Evolutionary conservation across 2,329 filamentous ascomycete genomes (phyloP).

Genomic region (Fusarium tricinctum): DNA sequence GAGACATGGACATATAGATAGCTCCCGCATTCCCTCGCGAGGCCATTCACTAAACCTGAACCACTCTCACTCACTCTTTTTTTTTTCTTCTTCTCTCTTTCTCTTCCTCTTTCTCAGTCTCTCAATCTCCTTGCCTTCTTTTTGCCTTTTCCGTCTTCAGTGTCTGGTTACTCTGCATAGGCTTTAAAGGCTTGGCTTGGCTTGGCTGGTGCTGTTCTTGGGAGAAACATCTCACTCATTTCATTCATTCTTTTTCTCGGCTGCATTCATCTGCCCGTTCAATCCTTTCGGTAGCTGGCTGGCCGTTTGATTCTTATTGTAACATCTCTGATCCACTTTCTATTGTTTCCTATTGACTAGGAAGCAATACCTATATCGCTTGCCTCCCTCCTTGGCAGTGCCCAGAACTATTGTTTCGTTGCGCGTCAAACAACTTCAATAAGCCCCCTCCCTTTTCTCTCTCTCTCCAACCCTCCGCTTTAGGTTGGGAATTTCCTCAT

Average conservation of each 20-base stretch:
- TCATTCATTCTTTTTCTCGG: slow-evolving; percentile 22
- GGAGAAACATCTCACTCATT: slow-evolving; percentile 22
- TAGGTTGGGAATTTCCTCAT: slow-evolving; percentile 28
- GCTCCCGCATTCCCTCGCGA: slow-evolving; percentile 47
- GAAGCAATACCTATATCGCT: slow-evolving; percentile 27
- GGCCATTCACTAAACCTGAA: slow-evolving; percentile 31
- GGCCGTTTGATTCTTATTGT: slow-evolving; percentile 32
- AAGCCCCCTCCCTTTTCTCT: slow-evolving; percentile 20
- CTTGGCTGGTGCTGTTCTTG: slow-evolving; percentile 16
- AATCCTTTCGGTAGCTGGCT: slow-evolving; percentile 54
- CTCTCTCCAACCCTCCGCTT: slow-evolving; percentile 32
- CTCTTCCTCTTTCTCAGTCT: slow-evolving; percentile 1
- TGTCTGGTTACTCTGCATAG: slow-evolving; percentile 41
- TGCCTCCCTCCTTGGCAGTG: slow-evolving; percentile 42
- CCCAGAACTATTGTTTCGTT: slow-evolving; percentile 21
- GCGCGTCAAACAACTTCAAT: slow-evolving; percentile 6
- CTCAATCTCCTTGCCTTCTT: slow-evolving; percentile 1
- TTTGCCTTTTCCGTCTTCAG: slow-evolving; percentile 37
- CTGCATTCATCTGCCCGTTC: slow-evolving; percentile 48
- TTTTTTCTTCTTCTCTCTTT: slow-evolving; percentile 1
- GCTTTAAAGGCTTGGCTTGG: neutral
- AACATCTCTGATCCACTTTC: slow-evolving; percentile 8
- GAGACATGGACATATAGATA: slow-evolving; percentile 48
- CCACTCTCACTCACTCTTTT: slow-evolving; percentile 23
- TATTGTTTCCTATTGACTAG: slow-evolving; percentile 35